Evolutionary conservation across 176 grass and related monocot species (phyloP).

Genomic region (Eragrostis curvula): DNA sequence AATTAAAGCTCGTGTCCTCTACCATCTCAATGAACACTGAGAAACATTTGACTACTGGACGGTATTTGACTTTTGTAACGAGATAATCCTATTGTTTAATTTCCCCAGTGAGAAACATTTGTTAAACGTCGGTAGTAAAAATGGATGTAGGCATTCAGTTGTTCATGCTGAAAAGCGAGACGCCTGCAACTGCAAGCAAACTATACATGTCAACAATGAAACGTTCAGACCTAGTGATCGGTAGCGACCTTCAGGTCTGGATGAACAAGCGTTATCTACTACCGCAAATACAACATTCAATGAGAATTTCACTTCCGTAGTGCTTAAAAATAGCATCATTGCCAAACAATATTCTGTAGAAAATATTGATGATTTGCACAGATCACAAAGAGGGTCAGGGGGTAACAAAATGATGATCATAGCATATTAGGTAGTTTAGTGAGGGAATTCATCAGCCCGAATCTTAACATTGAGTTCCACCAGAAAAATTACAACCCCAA

Average conservation of each 20-base stretch:
- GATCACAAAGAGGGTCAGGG: background rate
- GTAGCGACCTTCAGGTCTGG: background rate
- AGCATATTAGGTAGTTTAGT: background rate
- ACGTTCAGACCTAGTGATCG: background rate
- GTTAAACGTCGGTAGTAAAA: background rate
- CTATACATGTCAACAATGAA: background rate
- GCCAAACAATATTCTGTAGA: background rate
- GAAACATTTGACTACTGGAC: background rate
- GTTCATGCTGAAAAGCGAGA: background rate
- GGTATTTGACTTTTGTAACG: background rate
- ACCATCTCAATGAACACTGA: too few relatives aligned
- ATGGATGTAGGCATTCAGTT: too few relatives aligned
- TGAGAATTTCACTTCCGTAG: background rate
- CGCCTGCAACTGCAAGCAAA: background rate
- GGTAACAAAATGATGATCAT: background rate
- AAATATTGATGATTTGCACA: background rate
- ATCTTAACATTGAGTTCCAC: slow-evolving; percentile 14
- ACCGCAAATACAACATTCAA: background rate
- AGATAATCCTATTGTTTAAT: background rate
- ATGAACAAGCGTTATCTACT: background rate
- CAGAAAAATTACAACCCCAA: slow-evolving; percentile 26
- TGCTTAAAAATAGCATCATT: background rate
- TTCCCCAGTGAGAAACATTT: too few relatives aligned
- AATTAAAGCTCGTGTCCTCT: too few relatives aligned
- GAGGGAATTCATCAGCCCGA: background rate